Conservation (phyloP, 2,329 filamentous ascomycete genomes). For the Xylaria sp. region DNA sequence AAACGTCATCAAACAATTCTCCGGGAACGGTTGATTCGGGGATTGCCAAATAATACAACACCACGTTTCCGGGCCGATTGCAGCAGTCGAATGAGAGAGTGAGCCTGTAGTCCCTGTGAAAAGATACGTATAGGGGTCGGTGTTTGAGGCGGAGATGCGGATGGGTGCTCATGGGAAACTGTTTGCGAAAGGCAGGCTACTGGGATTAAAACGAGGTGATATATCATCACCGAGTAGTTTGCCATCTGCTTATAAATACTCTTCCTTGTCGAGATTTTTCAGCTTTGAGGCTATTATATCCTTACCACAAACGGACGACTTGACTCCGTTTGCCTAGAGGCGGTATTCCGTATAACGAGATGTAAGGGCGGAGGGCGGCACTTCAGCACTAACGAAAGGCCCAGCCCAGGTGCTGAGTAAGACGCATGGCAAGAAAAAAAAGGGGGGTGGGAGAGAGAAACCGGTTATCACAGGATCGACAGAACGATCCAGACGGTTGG, state of each 20-base stretch:
- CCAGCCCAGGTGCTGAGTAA: conserved; percentile 2
- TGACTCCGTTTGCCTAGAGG: conserved; percentile 3
- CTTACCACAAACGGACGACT: background rate
- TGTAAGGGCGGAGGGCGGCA: conserved; percentile 1
- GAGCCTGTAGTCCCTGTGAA: background rate
- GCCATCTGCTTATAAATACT: background rate
- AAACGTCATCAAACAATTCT: background rate
- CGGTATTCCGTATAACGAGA: background rate
- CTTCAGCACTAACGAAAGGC: background rate
- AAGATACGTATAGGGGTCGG: background rate
- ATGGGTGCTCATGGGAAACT: conserved; percentile 10
- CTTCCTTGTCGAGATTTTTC: no score
- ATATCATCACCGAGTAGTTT: conserved; percentile 3
- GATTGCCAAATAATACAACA: background rate
- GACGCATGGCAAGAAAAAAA: background rate
- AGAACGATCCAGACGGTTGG: conserved; percentile 13
- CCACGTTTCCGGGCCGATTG: conserved; percentile 1
- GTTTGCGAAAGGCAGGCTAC: conserved; percentile 10
- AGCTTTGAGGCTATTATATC: background rate
- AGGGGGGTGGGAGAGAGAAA: conserved; percentile 7
- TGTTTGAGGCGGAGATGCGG: background rate
- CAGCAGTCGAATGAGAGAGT: background rate
- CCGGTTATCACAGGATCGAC: conserved; percentile 16
- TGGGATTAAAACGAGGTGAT: background rate
- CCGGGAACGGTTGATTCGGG: background rate